Base-by-base conservation (phyloP, 1,284 basidiomycete species). In the Tranzscheliella williamsii region DNA sequence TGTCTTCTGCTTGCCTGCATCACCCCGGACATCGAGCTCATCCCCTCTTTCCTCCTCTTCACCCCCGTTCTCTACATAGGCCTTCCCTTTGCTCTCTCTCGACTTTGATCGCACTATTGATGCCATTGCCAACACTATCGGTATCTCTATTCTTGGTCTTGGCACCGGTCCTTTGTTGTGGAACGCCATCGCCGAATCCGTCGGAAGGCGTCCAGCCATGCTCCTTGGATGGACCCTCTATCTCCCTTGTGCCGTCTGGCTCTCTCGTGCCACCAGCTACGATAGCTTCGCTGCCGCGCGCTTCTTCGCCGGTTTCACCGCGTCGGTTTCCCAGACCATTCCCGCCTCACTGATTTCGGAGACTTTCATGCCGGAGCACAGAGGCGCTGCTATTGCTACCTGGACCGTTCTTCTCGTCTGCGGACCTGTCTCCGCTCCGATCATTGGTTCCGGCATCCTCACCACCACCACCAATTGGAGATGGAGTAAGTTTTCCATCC, bases 141-240 rank as follows among this genome's bases (percentile, higher is more conserved):
- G 78, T 9, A 78, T 78, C 56, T 58, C 55, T 18, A 67, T 79
- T n/a, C 70, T 79, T 12, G 79, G 79, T 23, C 62, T 76, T n/a
- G 78, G 75, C 1, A 70, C 78, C 4, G 79, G 79, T 2, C 70
- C 76, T 0, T 41, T 79, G 7, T 53, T 79, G 17, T 73, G 63
- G 60, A 62, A 62, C 30, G 57, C 68, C 11, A 40, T 70, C 20
- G 30, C 53, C 11, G 49, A 68, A 24, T 70, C 72, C 7, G 30
- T 75, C 22, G 78, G 78, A 15, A 67, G 76, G 15, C 68, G 78
- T 24, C 71, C 77, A 0, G 70, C 75, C 6, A 78, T 76, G 60
- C 46, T 79, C 33, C 30, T 78, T 37, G 73, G 73, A n/a, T 76
- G 76, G 35, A 44, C 69, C 3, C 65, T 78, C 21, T 78, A 75